Conservation (phyloP, 108 stramenopile genomes). For the Bacterosira constricta region DNA sequence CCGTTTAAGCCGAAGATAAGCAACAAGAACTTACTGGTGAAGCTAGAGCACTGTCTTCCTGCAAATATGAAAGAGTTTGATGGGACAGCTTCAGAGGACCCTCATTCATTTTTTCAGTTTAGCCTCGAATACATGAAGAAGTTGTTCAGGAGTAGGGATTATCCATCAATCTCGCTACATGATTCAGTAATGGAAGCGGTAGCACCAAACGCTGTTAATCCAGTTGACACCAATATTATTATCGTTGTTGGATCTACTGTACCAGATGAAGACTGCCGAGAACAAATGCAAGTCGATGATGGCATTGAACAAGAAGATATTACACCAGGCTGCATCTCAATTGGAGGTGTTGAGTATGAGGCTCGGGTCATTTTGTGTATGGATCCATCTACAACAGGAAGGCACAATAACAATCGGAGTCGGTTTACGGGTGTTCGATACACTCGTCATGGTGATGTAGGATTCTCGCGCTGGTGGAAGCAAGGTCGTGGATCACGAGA, state of each 20-base stretch:
- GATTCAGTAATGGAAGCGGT: too few relatives aligned
- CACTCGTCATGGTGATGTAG: background rate
- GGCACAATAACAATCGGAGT: background rate
- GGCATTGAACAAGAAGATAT: too few relatives aligned
- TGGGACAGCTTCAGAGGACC: background rate
- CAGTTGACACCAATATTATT: too few relatives aligned
- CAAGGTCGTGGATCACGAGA: too few relatives aligned
- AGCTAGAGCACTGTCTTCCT: background rate
- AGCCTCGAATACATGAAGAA: background rate
- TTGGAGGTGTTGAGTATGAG: background rate
- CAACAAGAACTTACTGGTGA: background rate
- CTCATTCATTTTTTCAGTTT: background rate
- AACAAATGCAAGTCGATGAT: too few relatives aligned
- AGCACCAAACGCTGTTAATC: too few relatives aligned
- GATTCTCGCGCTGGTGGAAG: background rate
- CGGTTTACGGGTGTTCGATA: background rate
- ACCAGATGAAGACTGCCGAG: too few relatives aligned
- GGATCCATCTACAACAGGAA: background rate
- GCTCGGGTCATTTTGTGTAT: constrained; percentile 3
- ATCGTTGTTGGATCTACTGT: too few relatives aligned
- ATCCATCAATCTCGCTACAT: background rate
- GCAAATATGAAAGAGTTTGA: background rate
- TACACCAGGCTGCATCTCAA: too few relatives aligned
- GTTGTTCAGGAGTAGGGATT: background rate
- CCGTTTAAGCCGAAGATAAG: background rate